Base-by-base conservation (phyloP, 106 monocot genomes). In the Alisma plantagoaquatica region DNA sequence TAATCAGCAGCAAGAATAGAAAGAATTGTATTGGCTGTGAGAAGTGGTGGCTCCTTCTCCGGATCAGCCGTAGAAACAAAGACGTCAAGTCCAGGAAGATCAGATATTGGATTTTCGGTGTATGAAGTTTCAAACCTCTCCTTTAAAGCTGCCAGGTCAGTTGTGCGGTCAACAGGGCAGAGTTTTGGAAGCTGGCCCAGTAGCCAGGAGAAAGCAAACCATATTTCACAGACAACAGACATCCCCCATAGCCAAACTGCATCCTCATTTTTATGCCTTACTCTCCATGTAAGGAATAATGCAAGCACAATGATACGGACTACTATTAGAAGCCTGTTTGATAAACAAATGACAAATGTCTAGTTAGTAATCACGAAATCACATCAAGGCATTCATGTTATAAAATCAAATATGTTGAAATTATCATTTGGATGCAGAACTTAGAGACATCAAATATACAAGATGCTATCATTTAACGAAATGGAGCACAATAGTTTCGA, bases 191-290 rank as follows among this genome's bases (percentile, higher is more conserved):
- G 79, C 47, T 90, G 89, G 57, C 84, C 89, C 0, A 90, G 77
- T n/a, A 90, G 64, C 89, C 83, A 90, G 0, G 89, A 84, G 68
- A 90, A 80, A 19, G 83, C 83, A 23, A 90, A 84, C 89, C 89
- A 84, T 20, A 84, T 46, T 63, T 90, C 89, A 27, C 89, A 90
- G 1, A 84, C 71, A 18, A 84, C 56, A 0, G 89, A 90, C 79
- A 84, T 80, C 16, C 73, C 76, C 89, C 89, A 90, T 7, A 90
- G 59, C 88, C 88, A 88, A 8, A 83, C 31, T 2, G 88, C 88
- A 31, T 88, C 79, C 29, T 73, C 44, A 45, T 88, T 83, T 33
- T 75, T 56, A 60, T 88, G 65, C 23, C 27, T 75, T 17, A 88
- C 66, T 25, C 88, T 61, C 88, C 88, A 88, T 33, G 51, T 25